Base-by-base conservation (phyloP, 208 protist species). In the Wallacemonas sp. region DNA sequence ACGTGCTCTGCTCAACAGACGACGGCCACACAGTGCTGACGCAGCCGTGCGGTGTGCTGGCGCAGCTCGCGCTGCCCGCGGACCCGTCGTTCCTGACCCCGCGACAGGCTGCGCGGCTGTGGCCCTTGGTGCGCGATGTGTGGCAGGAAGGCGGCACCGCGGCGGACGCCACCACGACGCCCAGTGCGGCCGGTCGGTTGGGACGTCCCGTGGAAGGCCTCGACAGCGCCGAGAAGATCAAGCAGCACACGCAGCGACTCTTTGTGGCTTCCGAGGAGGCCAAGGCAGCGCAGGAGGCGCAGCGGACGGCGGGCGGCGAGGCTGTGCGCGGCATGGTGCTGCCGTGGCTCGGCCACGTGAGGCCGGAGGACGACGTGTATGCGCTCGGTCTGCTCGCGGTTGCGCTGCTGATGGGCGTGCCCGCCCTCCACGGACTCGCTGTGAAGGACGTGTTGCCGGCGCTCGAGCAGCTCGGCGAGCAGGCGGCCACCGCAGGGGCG, bases 361-460 rank as follows among this genome's bases (percentile, higher is more conserved):
- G 22, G 10, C 59, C 79, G 28, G 67, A 63, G 0, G 89, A 95
- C 57, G 89, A 95, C 70, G 45, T 95, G n/a, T 89, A 92, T 59
- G 86, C 89, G n/a, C 59, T 92, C 14, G 89, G 81, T 38, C 76
- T 82, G 64, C 61, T 92, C 0, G 72, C 76, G 22, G 61, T 92
- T 11, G 50, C 75, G 1, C 74, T 87, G 26, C 61, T 85, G 23
- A 7, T 76, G 10, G 89, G 86, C n/a, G 73, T 86, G 1, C 89
- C 89, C 14, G 68, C 81, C 36, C 84, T 91, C 44, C 77, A 89
- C 61, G 73, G 64, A 4, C 46, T 50, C 3, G 74, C 70, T 0
- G 42, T 87, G 28, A 74, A 72, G 38, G 81, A 81, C 14, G 78
- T 78, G 29, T 55, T 83, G 3, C 5, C 22, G 11, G 10, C 41